phyloP scores from a whole-genome alignment of 306 rosid species.

The Prunus kanzakura region DNA sequence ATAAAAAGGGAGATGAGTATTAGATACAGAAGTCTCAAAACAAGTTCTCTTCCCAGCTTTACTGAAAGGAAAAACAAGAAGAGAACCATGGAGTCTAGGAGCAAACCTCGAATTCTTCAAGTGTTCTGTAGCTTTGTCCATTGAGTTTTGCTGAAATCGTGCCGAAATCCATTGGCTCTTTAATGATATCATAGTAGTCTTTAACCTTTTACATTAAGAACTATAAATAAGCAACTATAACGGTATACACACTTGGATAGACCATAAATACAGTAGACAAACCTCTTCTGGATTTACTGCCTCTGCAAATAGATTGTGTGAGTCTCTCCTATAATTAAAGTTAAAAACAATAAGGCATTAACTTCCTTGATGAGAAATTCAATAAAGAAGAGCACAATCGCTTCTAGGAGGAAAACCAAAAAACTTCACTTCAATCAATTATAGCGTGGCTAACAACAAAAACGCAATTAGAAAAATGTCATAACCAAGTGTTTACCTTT shows the following conservation, averaged over 20 bases:
- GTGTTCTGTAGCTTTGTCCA: slow-evolving; percentile 20
- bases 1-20: not conserved
- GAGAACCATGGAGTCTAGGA: not conserved
- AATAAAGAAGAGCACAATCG: not conserved
- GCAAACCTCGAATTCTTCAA: slow-evolving; percentile 29
- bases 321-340: slow-evolving; percentile 16
- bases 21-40: not conserved
- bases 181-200: slow-evolving; percentile 21
- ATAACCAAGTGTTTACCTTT: slow-evolving; percentile 12
- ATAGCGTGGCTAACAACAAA: not conserved
- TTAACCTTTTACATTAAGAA: slow-evolving; percentile 17
- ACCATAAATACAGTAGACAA: not conserved
- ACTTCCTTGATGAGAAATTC: not conserved
- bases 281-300: slow-evolving; percentile 28
- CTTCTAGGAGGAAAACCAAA: not conserved
- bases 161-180: slow-evolving; percentile 31
- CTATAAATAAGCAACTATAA: not conserved
- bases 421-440: not conserved
- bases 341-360: slow-evolving; percentile 1
- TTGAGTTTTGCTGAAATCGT: slow-evolving; percentile 18
- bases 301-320: slow-evolving; percentile 2
- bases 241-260: not conserved
- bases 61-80: slow-evolving; percentile 5
- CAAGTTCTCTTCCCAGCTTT: not conserved
- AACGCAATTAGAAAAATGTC: not conserved